Evolutionary conservation across 75 land plant species (phyloP).

Genomic region (Selaginella moellendorffii): DNA sequence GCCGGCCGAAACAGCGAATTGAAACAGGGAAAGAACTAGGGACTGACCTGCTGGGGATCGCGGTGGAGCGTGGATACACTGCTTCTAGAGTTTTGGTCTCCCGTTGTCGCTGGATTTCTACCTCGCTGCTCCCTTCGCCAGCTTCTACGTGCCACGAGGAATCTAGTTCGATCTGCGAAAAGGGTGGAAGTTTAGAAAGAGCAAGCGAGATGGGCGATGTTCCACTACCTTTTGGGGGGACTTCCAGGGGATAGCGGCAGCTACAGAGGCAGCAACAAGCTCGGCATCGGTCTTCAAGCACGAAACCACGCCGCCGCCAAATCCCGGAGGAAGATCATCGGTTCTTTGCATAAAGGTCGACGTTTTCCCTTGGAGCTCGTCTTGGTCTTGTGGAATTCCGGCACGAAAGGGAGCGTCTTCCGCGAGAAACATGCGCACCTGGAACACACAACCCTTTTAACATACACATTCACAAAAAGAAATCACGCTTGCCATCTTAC

Average conservation of each 20-base stretch:
- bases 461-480: not conserved
- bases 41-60: constrained; percentile 61
- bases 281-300: constrained; percentile 14
- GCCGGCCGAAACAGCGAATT: too few species aligned
- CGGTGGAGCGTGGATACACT: constrained; percentile 58
- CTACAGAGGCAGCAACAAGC: constrained; percentile 12
- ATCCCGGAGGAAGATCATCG: constrained; percentile 60
- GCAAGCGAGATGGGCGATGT: constrained; percentile 11
- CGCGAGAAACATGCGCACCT: constrained; percentile 65
- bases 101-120: constrained; percentile 34
- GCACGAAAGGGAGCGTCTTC: constrained; percentile 70
- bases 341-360: constrained; percentile 32
- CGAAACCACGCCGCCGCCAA: constrained; percentile 10
- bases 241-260: constrained; percentile 37
- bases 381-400: constrained; percentile 57
- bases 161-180: constrained; percentile 34
- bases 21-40: too few species aligned
- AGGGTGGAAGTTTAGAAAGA: not conserved
- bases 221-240: constrained; percentile 41
- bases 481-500: not conserved
- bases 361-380: constrained; percentile 56
- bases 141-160: constrained; percentile 49
- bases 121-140: constrained; percentile 68
- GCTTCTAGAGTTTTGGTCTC: constrained; percentile 70
- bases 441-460: constrained; percentile 2